Evolutionary conservation across 345 rosid species (phyloP), one percentile per base, ranked within the genome.

Genomic region (Citrus reticulata): DNA sequence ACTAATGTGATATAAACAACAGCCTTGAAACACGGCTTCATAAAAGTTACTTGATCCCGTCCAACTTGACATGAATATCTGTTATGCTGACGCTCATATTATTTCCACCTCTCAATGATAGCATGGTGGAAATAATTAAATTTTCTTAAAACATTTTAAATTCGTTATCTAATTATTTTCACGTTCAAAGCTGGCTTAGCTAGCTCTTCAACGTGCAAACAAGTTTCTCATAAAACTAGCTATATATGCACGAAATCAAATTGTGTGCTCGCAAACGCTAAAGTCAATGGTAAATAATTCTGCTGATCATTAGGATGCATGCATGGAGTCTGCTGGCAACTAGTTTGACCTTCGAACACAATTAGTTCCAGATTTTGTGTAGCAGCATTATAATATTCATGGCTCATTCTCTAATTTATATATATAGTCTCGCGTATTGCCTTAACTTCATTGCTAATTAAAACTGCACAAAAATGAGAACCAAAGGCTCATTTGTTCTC

Each of bases 151-250:
- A 13, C 13, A 22, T 22, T 68, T 39, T 63, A 13, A 63, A 14
- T 27, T 1, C 7, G 7, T 25, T 63, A 14, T 27, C 39, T 11
- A 46, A 11, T 13, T 16, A 29, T 29, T 17, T 25, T 27, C 7
- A 13, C 1, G 30, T 30, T 27, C 51, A 13, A 2, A 7, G 16
- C 46, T 6, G 8, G 16, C 42, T 6, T 6, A 13, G 14, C 61
- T 19, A 39, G 68, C 37, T 49, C 68, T 79, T 49, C 65, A 66
- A 78, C 83, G 85, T 79, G 85, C 85, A 72, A 27, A 55, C 78
- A 59, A 60, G 68, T 67, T 76, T 54, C 51, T n/a, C 10, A 35
- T 1, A 3, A 9, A 6, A 17, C 25, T 34, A 3, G 14, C 40
- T 20, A 1, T 35, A 19, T 4, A 7, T 66, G 13, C 30, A n/a